These are phyloP conservation scores for Skeletonema tropicum DNA, from an alignment of 108 stramenopile species.

Conservation along the genomic window DNA sequence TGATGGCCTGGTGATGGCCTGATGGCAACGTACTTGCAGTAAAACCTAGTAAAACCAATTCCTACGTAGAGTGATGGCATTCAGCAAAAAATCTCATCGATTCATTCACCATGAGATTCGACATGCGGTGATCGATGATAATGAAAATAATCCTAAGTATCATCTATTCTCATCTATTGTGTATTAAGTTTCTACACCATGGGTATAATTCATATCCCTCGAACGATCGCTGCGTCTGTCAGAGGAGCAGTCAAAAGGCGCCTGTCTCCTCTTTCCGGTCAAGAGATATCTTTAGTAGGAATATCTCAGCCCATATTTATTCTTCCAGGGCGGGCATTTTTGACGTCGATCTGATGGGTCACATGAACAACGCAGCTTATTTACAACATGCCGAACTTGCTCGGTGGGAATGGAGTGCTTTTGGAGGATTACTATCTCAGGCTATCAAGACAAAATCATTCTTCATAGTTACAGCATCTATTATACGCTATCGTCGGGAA, in stretches of 20 bases:
- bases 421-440: constrained; percentile 51
- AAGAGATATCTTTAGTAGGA: constrained; percentile 36
- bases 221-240: constrained; percentile 32
- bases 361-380: constrained; percentile 81
- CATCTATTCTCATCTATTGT: too few species aligned
- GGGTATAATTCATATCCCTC: constrained; percentile 47
- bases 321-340: constrained; percentile 64
- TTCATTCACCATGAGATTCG: too few species aligned
- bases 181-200: not conserved
- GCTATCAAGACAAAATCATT: constrained; percentile 32
- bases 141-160: too few species aligned
- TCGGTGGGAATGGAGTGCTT: constrained; percentile 68
- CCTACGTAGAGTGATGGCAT: too few species aligned
- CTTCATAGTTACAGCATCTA: constrained; percentile 57
- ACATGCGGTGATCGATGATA: too few species aligned
- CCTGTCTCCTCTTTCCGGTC: constrained; percentile 26
- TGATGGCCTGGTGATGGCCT: too few species aligned
- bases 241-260: constrained; percentile 35
- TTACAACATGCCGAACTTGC: constrained; percentile 75
- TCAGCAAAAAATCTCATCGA: too few species aligned
- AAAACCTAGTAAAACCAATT: too few species aligned
- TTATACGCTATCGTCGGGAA: constrained; percentile 68
- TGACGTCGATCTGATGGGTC: constrained; percentile 67
- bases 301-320: constrained; percentile 40
- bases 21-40: too few species aligned